These are phyloP conservation scores for Schoenoplectus triqueter DNA, from an alignment of 202 grass and related monocot species.

Conservation along the genomic window DNA sequence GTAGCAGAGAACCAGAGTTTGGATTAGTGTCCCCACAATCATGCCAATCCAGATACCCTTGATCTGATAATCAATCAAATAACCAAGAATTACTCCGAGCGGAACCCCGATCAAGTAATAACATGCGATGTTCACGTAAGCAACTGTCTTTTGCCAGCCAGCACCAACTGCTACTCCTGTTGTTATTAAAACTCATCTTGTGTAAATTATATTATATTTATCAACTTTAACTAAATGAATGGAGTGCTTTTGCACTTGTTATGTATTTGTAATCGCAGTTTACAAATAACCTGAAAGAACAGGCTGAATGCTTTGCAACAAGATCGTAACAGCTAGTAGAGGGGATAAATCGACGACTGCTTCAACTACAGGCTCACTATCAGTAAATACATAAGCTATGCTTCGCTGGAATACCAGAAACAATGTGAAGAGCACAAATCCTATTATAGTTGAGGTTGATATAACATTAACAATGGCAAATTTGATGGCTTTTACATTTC, in stretches of 20 bases:
- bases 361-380: slow-evolving; percentile 22
- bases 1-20: slow-evolving; percentile 29
- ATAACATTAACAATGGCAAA: slow-evolving; percentile 61
- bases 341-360: slow-evolving; percentile 48
- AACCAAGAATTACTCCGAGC: slow-evolving; percentile 37
- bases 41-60: slow-evolving; percentile 44
- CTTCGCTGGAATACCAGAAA: slow-evolving; percentile 50
- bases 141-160: no score
- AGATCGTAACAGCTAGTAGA: slow-evolving; percentile 53
- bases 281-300: no score
- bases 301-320: slow-evolving; percentile 51
- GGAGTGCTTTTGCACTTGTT: background rate
- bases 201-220: no score
- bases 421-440: slow-evolving; percentile 49
- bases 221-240: no score
- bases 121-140: no score
- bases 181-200: no score
- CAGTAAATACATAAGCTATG: slow-evolving; percentile 55
- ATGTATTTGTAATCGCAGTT: background rate
- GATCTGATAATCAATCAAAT: slow-evolving; percentile 41
- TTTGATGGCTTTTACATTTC: slow-evolving; percentile 57
- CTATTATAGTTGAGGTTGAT: slow-evolving; percentile 45
- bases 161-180: no score
- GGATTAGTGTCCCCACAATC: slow-evolving; percentile 26
- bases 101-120: no score